phyloP scores from a whole-genome alignment of 2,329 filamentous ascomycete genomes.

The Didymella exigua region DNA sequence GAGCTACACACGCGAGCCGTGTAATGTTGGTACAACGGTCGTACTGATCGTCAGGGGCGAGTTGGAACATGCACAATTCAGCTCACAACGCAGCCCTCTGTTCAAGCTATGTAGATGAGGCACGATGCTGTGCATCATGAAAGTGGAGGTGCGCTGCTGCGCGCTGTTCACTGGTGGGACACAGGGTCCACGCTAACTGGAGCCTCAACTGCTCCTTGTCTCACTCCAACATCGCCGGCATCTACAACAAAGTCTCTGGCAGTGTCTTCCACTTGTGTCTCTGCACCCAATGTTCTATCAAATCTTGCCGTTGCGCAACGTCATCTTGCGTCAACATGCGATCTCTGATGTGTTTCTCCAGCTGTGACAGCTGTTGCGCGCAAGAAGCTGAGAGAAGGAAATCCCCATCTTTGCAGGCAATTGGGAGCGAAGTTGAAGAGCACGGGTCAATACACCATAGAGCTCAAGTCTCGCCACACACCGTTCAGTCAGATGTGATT shows the following conservation, averaged over 20 bases:
- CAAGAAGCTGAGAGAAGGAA: too few species aligned
- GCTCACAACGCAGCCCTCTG: not conserved
- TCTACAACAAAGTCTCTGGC: too few species aligned
- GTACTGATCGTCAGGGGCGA: constrained; percentile 12
- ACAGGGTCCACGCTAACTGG: constrained; percentile 8
- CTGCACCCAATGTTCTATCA: not conserved
- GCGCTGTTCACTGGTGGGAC: not conserved
- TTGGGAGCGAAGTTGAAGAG: too few species aligned
- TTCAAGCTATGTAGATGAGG: not conserved
- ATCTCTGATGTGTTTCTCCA: too few species aligned
- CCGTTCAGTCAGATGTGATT: not conserved
- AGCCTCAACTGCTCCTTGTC: not conserved
- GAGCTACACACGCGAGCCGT: constrained; percentile 10
- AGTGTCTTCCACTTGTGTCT: not conserved
- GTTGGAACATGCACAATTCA: not conserved
- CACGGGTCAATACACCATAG: not conserved
- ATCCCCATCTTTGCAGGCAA: too few species aligned
- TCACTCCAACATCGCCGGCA: not conserved
- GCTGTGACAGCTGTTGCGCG: too few species aligned
- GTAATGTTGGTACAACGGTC: not conserved
- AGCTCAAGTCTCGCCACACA: not conserved
- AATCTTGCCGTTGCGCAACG: not conserved
- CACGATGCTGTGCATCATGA: not conserved
- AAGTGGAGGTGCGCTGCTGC: constrained; percentile 7
- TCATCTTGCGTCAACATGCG: not conserved